Percentiles rank a stretch among this genome's conserved stretches.
Conservation (phyloP, 1,284 basidiomycete genomes). For the Cryptococcus maquisensis region DNA sequence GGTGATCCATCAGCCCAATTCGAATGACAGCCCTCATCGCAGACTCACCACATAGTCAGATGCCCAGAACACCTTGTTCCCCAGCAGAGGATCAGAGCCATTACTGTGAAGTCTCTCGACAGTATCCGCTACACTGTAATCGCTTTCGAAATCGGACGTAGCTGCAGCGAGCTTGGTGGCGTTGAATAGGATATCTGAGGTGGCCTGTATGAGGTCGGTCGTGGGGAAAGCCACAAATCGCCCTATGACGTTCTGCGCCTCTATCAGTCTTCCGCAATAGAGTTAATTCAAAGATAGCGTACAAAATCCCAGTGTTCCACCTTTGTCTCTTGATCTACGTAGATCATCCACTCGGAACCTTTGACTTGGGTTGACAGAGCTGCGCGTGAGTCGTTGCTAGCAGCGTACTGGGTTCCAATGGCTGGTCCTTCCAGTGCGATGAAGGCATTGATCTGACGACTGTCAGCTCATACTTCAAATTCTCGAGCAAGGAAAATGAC, state of each 20-base stretch:
- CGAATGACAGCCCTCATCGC: constrained; percentile 23
- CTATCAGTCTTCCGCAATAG: not conserved
- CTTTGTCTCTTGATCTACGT: constrained; percentile 56
- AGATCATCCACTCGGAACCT: constrained; percentile 64
- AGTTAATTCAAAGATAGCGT: constrained; percentile 40
- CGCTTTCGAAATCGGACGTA: constrained; percentile 41
- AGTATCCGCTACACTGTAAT: constrained; percentile 50
- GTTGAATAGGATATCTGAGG: constrained; percentile 58
- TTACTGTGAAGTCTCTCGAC: constrained; percentile 48
- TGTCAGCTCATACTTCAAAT: not conserved
- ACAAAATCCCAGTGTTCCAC: constrained; percentile 66
- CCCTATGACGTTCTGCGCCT: constrained; percentile 53
- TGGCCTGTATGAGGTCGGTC: constrained; percentile 56
- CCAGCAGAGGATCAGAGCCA: constrained; percentile 49
- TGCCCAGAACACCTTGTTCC: constrained; percentile 63
- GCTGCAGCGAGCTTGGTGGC: constrained; percentile 52
- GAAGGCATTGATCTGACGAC: constrained; percentile 22
- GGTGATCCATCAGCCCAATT: not conserved
- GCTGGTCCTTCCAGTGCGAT: constrained; percentile 42
- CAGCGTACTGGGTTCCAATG: constrained; percentile 56
- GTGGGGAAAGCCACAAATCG: constrained; percentile 63
- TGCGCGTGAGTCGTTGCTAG: constrained; percentile 45
- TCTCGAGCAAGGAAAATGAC: constrained; percentile 28
- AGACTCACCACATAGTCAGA: constrained; percentile 61
- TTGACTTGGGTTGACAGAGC: constrained; percentile 56